Base-by-base conservation (phyloP, 1,139 yeast genomes). In the Kurtzmaniella quercitrusa region DNA sequence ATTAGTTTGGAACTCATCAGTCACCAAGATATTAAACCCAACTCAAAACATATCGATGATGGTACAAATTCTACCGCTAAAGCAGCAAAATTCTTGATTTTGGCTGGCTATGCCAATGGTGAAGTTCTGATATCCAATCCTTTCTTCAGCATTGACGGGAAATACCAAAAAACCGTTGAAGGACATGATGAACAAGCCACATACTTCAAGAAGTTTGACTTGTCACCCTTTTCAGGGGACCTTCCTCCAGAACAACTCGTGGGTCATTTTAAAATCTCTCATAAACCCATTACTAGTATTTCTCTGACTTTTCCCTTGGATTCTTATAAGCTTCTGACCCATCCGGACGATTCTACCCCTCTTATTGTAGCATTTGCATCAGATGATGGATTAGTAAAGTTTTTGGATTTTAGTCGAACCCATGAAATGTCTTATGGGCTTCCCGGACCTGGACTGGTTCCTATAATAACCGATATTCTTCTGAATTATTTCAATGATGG, bases 401-500 rank as follows among this genome's bases (percentile, higher is more conserved):
- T 85, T 25, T 62, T 86, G 38, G 85, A 84, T 56, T 58, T 81
- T 17, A 48, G 58, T 16, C 54, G 58, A 11, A 59, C 68, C 7
- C 53, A 50, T 41, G 52, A 52, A 34, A 39, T 40, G 12, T 53
- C 55, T 37, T 60, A 59, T 43, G 65, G 65, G 37, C 41, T 41
- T 6, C 42, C 42, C 14, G 46, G 46, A 15, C 64, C 61, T 21
- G 62, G 62, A 11, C 54, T 56, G 39, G 58, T 56, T 25, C 81
- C 79, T 11, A 45, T 68, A 1, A 55, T 84, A 3, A 68, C 81
- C 1, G 94, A 85, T 55, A 66, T 83, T 1, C 60, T 81, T 38
- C 81, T 88, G 5, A 77, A 85, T 41, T 84, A 82, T 55, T 87
- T 82, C 52, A 65, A 63, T 56, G 88, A 84, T 36, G 90, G 91